Conservation (phyloP, 2,329 filamentous ascomycete species). For the Pseudogymnoascus sp. region DNA sequence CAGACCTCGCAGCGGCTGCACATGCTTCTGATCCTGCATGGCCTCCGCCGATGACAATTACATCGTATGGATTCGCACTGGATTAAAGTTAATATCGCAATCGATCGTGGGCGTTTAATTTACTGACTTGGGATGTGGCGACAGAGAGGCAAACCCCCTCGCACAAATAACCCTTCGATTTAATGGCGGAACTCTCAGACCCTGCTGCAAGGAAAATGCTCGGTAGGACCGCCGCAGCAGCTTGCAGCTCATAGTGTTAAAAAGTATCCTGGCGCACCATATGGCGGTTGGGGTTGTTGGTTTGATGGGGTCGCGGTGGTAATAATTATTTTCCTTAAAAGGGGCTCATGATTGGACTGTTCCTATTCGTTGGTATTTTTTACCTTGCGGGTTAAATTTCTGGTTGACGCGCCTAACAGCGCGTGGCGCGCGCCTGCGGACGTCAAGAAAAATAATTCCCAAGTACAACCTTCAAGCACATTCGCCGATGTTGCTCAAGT, state of each 20-base stretch:
- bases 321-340: constrained; percentile 1
- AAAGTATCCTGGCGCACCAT: neutral
- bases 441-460: neutral
- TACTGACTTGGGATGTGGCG: neutral
- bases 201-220: neutral
- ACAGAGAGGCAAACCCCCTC: constrained; percentile 1
- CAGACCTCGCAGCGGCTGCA: constrained; percentile 79
- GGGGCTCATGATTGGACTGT: neutral
- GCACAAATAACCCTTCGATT: neutral
- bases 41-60: constrained; percentile 90
- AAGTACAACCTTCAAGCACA: neutral
- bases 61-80: constrained; percentile 59
- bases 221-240: neutral
- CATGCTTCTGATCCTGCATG: constrained; percentile 94
- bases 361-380: neutral
- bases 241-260: constrained; percentile 4
- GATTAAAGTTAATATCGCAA: neutral
- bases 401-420: neutral
- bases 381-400: constrained; percentile 5
- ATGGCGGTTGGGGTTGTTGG: neutral
- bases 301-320: neutral
- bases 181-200: neutral
- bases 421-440: neutral
- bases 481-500: neutral
- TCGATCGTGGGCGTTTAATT: neutral